Evolutionary conservation across 1,284 basidiomycete species (phyloP), one percentile per base, ranked within the genome.

Genomic region (Austroboletus novae-zelandiae): DNA sequence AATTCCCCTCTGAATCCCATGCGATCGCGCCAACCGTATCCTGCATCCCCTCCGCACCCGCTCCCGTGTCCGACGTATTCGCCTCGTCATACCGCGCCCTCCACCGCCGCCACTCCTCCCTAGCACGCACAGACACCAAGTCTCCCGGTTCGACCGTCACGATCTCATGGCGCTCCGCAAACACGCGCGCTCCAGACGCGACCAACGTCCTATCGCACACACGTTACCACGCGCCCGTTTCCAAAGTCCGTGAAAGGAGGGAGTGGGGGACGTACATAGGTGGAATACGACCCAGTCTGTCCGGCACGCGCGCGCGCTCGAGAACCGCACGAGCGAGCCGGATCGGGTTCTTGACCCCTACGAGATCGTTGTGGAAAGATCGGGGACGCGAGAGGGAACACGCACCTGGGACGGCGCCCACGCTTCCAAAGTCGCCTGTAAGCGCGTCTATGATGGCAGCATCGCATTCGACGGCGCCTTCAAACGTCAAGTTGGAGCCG

Each of bases 21-120:
- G 72, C 78, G 36, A 89, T 72, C 15, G 86, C 86, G 18, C 88
- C 88, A 5, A 91, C 89, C 1, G 88, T 91, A 62, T 91, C 88
- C 60, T 89, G 84, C 45, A 79, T 68, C 43, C 27, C 27, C 27
- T 9, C 27, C 27, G 15, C 39, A 60, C 11, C 41, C 37, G 15
- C 35, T 34, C 20, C 50, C 35, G 35, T 13, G 0, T 42, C 42
- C 17, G 27, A 10, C 9, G 48, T 17, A 4, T 43, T 17, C 2
- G 30, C 30, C 18, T 57, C 47, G 32, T 55, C 53, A 23, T 82
- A 69, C 6, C 72, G 67, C 15, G 54, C 56, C 59, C 70, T 81
- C 89, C 88, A 91, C 47, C 67, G 72, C 39, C 62, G 55, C 87
- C 86, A 91, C 39, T 80, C 76, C n/a, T 64, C 57, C 17, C 49